phyloP scores from a whole-genome alignment of 2,329 filamentous ascomycete genomes.

The Epichloe gansuensis region DNA sequence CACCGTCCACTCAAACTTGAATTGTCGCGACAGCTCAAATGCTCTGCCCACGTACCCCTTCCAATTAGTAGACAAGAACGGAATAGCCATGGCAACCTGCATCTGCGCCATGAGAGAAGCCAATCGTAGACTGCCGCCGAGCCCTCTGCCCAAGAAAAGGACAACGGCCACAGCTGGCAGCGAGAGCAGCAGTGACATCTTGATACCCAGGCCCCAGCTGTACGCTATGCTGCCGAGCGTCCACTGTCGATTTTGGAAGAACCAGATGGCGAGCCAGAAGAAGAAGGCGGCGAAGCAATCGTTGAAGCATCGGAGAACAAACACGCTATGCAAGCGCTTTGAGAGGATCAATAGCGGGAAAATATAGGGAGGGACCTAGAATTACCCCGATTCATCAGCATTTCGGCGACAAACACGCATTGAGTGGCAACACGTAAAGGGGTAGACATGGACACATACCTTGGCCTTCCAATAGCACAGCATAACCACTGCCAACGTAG shows the following conservation, averaged over 20 bases:
- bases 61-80: conserved; percentile 56
- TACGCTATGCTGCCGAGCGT: conserved; percentile 59
- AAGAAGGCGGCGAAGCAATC: conserved; percentile 80
- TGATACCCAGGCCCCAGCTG: conserved; percentile 72
- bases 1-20: conserved; percentile 96
- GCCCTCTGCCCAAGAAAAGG: conserved; percentile 60
- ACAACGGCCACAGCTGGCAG: conserved; percentile 70
- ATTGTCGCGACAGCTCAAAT: conserved; percentile 82
- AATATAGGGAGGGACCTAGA: conserved; percentile 69
- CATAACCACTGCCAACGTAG: conserved; percentile 64
- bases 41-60: conserved; percentile 65
- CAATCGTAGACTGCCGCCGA: conserved; percentile 51
- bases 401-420: not conserved
- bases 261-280: conserved; percentile 68
- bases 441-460: conserved; percentile 26
- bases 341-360: conserved; percentile 77
- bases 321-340: conserved; percentile 88
- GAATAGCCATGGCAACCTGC: conserved; percentile 54
- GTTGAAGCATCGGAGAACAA: conserved; percentile 86
- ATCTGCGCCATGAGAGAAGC: conserved; percentile 61
- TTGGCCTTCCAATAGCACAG: conserved; percentile 65
- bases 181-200: conserved; percentile 81
- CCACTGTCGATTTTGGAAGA: conserved; percentile 65
- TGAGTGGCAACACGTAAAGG: not conserved
- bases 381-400: not conserved